A percentile compares a stretch with the other conserved stretches of the same genome.
Conservation (phyloP, 495 filamentous ascomycete genomes). For the Amniculicola lignicola region DNA sequence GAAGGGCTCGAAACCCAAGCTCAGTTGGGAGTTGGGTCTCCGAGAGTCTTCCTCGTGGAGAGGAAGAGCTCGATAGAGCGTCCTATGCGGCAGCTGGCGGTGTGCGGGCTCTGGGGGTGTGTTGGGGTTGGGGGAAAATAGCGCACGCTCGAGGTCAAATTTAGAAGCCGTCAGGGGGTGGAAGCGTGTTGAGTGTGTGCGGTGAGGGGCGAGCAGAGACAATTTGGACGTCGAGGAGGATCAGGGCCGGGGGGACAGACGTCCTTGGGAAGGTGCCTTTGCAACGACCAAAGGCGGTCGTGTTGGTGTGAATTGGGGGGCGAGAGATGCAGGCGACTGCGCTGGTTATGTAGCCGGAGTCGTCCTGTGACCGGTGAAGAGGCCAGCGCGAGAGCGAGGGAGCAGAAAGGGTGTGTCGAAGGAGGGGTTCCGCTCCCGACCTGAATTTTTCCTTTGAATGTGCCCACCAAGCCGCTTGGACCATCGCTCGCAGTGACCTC, state of each 20-base stretch:
- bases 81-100: constrained; percentile 98
- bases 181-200: constrained; percentile 65
- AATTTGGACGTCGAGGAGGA: constrained; percentile 64
- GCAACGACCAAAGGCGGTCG: constrained; percentile 27
- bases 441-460: too few relatives aligned
- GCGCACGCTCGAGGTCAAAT: constrained; percentile 47
- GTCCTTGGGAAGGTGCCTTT: constrained; percentile 26
- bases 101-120: constrained; percentile 53
- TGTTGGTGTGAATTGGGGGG: background rate
- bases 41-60: constrained; percentile 90
- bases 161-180: constrained; percentile 63
- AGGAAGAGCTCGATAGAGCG: constrained; percentile 93
- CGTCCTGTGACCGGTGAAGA: constrained; percentile 4
- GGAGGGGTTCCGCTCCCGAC: too few relatives aligned
- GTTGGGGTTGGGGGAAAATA: constrained; percentile 48
- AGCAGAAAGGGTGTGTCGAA: too few relatives aligned
- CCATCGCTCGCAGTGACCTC: too few relatives aligned
- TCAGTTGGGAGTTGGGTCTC: constrained; percentile 75
- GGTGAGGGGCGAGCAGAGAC: constrained; percentile 57
- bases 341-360: background rate
- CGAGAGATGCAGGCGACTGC: too few relatives aligned
- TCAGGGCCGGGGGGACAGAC: constrained; percentile 24
- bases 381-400: background rate
- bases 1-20: constrained; percentile 79
- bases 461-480: too few relatives aligned